These are phyloP conservation scores for Trichophaea hybrida DNA, from an alignment of 2,329 filamentous ascomycete genomes.

Conservation along the genomic window DNA sequence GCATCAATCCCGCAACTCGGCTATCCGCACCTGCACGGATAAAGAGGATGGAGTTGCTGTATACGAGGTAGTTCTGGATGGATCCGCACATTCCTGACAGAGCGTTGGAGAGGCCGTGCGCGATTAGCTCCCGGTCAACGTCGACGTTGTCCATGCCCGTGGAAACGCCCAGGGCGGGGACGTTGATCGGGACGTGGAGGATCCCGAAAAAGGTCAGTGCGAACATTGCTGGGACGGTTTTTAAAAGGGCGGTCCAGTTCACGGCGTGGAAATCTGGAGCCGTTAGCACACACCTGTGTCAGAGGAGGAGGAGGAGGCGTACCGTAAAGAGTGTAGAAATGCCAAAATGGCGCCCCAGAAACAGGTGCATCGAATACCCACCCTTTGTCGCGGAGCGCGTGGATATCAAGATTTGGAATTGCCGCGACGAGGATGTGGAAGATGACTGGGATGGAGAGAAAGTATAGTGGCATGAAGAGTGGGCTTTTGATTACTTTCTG, in stretches of 20 bases:
- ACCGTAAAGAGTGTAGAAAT: conserved; percentile 94
- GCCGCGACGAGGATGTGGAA: conserved; percentile 67
- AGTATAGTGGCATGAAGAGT: conserved; percentile 75
- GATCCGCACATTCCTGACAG: conserved; percentile 75
- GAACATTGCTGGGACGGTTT: conserved; percentile 86
- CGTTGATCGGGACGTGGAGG: conserved; percentile 93
- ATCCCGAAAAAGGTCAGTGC: conserved; percentile 95
- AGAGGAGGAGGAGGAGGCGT: conserved; percentile 31
- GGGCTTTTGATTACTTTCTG: conserved; percentile 67
- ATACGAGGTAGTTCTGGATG: conserved; percentile 92
- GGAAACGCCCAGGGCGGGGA: conserved; percentile 79
- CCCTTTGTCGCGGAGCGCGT: conserved; percentile 53
- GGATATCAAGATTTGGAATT: conserved; percentile 52
- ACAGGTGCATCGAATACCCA: conserved; percentile 89
- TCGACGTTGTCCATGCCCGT: conserved; percentile 85
- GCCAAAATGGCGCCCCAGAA: conserved; percentile 82
- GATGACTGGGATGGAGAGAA: conserved; percentile 58
- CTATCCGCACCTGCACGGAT: conserved; percentile 83
- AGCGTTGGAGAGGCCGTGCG: conserved; percentile 87
- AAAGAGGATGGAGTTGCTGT: conserved; percentile 94
- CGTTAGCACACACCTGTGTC: background rate
- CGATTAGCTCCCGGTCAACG: conserved; percentile 77
- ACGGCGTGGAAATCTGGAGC: conserved; percentile 60
- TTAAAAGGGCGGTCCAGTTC: conserved; percentile 66
- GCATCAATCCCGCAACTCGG: conserved; percentile 68